A percentile compares a stretch with the other conserved stretches of the same genome.
These are phyloP conservation scores for Rhinocladiella mackenziei DNA, from an alignment of 2,329 filamentous ascomycete genomes.

Conservation along the genomic window DNA sequence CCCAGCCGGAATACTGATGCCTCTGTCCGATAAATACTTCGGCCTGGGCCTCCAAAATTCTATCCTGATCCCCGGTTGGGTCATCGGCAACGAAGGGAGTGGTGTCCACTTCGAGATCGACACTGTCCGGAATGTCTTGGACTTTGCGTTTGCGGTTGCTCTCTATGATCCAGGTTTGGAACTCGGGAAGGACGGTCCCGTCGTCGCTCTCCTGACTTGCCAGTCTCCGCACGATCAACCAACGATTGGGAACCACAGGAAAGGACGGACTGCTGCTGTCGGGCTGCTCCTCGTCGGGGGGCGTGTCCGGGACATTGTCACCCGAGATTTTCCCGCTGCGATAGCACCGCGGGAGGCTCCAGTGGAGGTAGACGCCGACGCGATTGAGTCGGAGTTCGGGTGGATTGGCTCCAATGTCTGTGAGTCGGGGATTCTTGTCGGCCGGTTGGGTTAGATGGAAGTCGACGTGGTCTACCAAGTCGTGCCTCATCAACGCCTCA, in stretches of 20 bases:
- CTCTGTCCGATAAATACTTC: conserved; percentile 44
- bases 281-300: too few species aligned
- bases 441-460: conserved; percentile 38
- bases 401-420: conserved; percentile 31
- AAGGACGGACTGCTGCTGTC: conserved; percentile 7
- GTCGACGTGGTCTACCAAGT: conserved; percentile 39
- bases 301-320: too few species aligned
- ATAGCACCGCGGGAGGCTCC: conserved; percentile 41
- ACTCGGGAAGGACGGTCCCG: too few species aligned
- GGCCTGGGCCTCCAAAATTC: conserved; percentile 37
- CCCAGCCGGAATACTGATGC: too few species aligned
- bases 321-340: too few species aligned
- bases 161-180: conserved; percentile 36
- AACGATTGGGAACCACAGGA: conserved; percentile 33
- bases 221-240: conserved; percentile 39
- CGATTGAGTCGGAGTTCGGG: conserved; percentile 35
- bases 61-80: conserved; percentile 6
- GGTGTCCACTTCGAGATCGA: conserved; percentile 41
- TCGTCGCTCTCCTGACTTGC: too few species aligned
- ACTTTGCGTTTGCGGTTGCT: conserved; percentile 37
- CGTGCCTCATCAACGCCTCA: conserved; percentile 35
- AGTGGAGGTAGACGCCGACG: conserved; percentile 44
- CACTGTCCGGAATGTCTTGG: conserved; percentile 31
- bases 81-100: conserved; percentile 38
- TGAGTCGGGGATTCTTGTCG: neutral